These are phyloP conservation scores for Acaromyces ingoldii DNA, from an alignment of 1,284 basidiomycete species.

Conservation along the genomic window DNA sequence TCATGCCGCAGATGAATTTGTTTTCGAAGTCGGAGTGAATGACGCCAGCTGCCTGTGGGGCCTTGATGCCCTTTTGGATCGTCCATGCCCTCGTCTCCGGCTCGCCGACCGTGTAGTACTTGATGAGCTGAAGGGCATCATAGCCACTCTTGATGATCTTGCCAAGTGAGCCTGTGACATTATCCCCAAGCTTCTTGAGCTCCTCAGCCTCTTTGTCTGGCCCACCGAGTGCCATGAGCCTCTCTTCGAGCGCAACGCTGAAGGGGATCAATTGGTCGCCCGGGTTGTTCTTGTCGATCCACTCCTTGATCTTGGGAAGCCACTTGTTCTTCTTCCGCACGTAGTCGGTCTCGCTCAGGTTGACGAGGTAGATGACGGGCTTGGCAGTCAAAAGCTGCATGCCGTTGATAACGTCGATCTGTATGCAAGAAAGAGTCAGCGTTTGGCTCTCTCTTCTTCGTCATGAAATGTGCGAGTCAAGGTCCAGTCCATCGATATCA, in stretches of 20 bases:
- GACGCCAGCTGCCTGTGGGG: slow-evolving; percentile 94
- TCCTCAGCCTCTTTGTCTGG: slow-evolving; percentile 43
- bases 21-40: slow-evolving; percentile 95
- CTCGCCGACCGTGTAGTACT: slow-evolving; percentile 83
- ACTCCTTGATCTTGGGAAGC: slow-evolving; percentile 95
- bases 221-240: slow-evolving; percentile 59
- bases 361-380: slow-evolving; percentile 96
- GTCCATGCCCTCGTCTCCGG: slow-evolving; percentile 96
- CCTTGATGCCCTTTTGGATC: slow-evolving; percentile 85
- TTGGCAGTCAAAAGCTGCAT: slow-evolving; percentile 91
- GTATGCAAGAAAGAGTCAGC: slow-evolving; percentile 9
- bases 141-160: slow-evolving; percentile 51
- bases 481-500: slow-evolving; percentile 15
- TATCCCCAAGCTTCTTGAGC: slow-evolving; percentile 39
- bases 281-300: slow-evolving; percentile 96
- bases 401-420: slow-evolving; percentile 94
- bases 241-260: slow-evolving; percentile 92
- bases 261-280: slow-evolving; percentile 96
- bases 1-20: slow-evolving; percentile 99
- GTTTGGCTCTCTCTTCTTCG: not conserved
- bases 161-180: slow-evolving; percentile 41
- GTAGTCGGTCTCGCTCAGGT: slow-evolving; percentile 92
- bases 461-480: not conserved
- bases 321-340: slow-evolving; percentile 99
- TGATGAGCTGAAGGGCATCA: slow-evolving; percentile 44